phyloP scores from a whole-genome alignment of 2,329 filamentous ascomycete species.

The Clonostachys solani region DNA sequence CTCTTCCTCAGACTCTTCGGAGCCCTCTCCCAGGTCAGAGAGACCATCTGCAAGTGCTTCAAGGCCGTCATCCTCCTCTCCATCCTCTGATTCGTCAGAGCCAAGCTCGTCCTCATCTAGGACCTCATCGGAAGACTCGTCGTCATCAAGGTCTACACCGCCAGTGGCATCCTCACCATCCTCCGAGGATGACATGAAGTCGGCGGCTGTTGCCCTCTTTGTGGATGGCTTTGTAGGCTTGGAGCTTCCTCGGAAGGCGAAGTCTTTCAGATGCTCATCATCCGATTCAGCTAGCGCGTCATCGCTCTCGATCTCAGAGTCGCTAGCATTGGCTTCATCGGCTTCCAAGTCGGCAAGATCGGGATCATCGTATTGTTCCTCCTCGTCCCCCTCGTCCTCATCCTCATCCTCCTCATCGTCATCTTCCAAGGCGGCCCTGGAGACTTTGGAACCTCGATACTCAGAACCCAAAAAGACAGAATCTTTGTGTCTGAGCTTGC shows the following conservation, averaged over 20 bases:
- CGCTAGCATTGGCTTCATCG: conserved; percentile 42
- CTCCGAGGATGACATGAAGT: conserved; percentile 50
- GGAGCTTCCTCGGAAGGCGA: conserved; percentile 57
- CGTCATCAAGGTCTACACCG: conserved; percentile 25
- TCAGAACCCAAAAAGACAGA: conserved; percentile 67
- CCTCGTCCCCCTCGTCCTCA: conserved; percentile 32
- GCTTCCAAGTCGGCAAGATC: conserved; percentile 49
- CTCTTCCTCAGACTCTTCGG: conserved; percentile 28
- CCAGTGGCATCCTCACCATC: conserved; percentile 22
- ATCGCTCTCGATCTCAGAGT: conserved; percentile 61
- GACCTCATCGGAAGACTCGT: conserved; percentile 17
- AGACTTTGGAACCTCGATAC: conserved; percentile 76
- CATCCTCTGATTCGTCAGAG: conserved; percentile 21
- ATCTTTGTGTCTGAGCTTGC: conserved; percentile 74
- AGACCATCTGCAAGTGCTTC: conserved; percentile 11
- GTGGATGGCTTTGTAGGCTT: conserved; percentile 30
- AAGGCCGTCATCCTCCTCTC: conserved; percentile 20
- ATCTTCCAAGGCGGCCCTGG: conserved; percentile 60
- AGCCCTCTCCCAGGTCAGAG: conserved; percentile 26
- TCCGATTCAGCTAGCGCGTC: conserved; percentile 80
- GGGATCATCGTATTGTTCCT: conserved; percentile 50
- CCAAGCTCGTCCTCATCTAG: conserved; percentile 29
- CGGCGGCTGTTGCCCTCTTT: conserved; percentile 45
- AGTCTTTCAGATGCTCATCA: conserved; percentile 75
- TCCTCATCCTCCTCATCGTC: conserved; percentile 47